Percentiles rank a stretch among this genome's conserved stretches.
phyloP scores from a whole-genome alignment of 2,329 filamentous ascomycete genomes.

The Aspergillus fumigatiaffinis region DNA sequence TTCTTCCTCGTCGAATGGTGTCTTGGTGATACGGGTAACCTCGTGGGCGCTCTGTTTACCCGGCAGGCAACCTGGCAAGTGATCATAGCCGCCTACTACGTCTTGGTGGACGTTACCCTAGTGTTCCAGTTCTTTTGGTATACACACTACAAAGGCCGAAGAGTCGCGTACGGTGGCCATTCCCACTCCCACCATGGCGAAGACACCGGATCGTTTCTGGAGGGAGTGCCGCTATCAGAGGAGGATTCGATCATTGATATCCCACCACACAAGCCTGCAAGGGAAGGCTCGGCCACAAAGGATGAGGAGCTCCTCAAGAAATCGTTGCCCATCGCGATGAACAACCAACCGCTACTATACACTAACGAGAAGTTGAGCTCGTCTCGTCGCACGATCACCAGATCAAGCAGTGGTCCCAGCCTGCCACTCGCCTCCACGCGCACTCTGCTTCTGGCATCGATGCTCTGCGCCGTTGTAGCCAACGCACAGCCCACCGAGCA shows the following conservation, averaged over 20 bases:
- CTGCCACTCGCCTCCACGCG: conserved; percentile 37
- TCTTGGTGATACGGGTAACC: conserved; percentile 60
- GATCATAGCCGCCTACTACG: conserved; percentile 62
- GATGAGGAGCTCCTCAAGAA: conserved; percentile 24
- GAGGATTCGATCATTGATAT: conserved; percentile 20
- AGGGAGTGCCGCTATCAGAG: conserved; percentile 36
- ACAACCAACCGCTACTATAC: conserved; percentile 25
- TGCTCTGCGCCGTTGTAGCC: conserved; percentile 42
- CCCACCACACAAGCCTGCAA: conserved; percentile 13
- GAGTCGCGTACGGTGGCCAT: conserved; percentile 33
- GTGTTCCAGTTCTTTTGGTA: conserved; percentile 66
- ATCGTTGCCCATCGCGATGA: conserved; percentile 13
- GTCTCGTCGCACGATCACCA: conserved; percentile 24
- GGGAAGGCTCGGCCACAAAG: conserved; percentile 23
- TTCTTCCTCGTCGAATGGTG: conserved; percentile 66
- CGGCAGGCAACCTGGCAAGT: conserved; percentile 65
- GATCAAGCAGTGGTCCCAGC: conserved; percentile 23
- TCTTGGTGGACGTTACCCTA: conserved; percentile 60
- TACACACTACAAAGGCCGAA: conserved; percentile 51
- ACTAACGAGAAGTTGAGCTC: conserved; percentile 33
- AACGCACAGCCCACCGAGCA: conserved; percentile 37
- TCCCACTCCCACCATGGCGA: conserved; percentile 25
- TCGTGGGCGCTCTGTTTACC: conserved; percentile 61
- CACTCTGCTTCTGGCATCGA: conserved; percentile 43
- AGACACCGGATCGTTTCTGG: conserved; percentile 27